Evolutionary conservation across 345 rosid genomes (phyloP).

Genomic region (Pistacia vera): DNA sequence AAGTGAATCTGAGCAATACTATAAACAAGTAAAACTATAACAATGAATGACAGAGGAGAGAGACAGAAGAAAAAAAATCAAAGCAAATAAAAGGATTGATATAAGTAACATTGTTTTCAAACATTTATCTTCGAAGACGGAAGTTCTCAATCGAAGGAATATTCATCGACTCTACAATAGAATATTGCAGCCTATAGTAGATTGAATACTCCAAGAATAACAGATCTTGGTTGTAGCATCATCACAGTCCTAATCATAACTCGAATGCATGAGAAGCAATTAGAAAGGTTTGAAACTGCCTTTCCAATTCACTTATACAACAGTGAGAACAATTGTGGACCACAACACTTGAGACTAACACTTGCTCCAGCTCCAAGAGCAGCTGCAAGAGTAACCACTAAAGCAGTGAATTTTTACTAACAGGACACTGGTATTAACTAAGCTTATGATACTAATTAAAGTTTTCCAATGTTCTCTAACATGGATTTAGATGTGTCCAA

Average conservation of each 20-base stretch:
- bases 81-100: not conserved
- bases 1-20: too few relatives aligned
- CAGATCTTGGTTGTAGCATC: not conserved
- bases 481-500: not conserved
- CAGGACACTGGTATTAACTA: not conserved
- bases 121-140: not conserved
- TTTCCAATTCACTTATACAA: not conserved
- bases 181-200: not conserved
- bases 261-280: not conserved
- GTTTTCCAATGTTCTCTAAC: not conserved
- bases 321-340: not conserved
- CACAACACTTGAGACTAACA: not conserved
- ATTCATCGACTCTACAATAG: not conserved
- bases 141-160: not conserved
- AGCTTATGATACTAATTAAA: not conserved
- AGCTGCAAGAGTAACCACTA: too few relatives aligned
- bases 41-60: too few relatives aligned
- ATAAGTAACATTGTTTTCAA: not conserved
- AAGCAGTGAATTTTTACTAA: not conserved
- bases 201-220: not conserved
- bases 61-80: too few relatives aligned
- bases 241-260: not conserved
- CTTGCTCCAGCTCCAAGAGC: not conserved
- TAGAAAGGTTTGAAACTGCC: not conserved
- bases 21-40: too few relatives aligned